Conservation (phyloP, 2,329 filamentous ascomycete species). For the Tolypocladium tundrense region DNA sequence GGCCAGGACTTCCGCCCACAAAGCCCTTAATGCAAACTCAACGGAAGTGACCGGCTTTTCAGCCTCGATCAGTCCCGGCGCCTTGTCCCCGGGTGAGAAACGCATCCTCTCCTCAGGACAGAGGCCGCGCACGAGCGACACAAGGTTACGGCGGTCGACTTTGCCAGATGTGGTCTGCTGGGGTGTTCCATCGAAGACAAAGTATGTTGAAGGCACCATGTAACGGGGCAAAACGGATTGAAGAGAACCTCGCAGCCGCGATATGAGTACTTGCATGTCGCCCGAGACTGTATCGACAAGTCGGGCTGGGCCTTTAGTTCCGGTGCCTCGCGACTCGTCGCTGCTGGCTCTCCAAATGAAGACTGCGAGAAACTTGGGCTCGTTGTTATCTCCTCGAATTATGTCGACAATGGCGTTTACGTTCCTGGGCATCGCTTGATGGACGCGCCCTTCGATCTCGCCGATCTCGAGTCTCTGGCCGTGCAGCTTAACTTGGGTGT, state of each 20-base stretch:
- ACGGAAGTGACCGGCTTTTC: not conserved
- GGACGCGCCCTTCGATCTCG: constrained; percentile 10
- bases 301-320: not conserved
- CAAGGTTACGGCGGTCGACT: not conserved
- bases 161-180: not conserved
- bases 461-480: constrained; percentile 43
- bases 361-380: not conserved
- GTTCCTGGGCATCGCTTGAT: not conserved
- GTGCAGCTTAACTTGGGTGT: constrained; percentile 46
- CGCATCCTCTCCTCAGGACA: not conserved
- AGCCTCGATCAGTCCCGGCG: too few relatives aligned
- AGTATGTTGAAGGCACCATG: constrained; percentile 3
- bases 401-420: not conserved
- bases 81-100: not conserved
- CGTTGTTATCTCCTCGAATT: not conserved
- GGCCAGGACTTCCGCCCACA: not conserved
- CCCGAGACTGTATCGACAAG: not conserved
- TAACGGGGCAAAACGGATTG: constrained; percentile 1
- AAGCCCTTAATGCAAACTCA: not conserved
- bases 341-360: not conserved
- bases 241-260: not conserved
- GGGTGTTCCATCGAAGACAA: not conserved
- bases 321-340: not conserved
- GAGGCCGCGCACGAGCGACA: not conserved
- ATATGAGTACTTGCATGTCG: not conserved